Evolutionary conservation across 1,139 yeast species (phyloP).

Genomic region (Blastobotrys aristatus): DNA sequence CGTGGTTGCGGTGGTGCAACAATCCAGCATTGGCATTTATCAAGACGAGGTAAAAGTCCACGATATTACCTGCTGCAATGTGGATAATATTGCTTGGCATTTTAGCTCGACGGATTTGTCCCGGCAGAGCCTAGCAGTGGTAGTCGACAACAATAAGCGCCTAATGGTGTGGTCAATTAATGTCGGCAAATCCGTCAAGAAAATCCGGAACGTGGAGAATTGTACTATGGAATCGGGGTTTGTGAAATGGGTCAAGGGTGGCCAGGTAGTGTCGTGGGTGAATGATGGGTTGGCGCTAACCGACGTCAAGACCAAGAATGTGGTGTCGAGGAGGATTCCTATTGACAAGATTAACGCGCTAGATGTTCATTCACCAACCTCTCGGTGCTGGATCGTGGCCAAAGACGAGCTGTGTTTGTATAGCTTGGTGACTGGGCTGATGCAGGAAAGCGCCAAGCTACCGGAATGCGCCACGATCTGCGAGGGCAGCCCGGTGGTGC

Average conservation of each 20-base stretch:
- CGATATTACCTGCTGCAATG: not conserved
- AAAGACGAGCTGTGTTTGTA: slow-evolving; percentile 7
- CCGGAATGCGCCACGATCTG: slow-evolving; percentile 9
- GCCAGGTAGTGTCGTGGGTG: slow-evolving; percentile 2
- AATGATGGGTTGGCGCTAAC: not conserved
- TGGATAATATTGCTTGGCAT: slow-evolving; percentile 9
- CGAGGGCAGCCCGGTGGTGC: slow-evolving; percentile 5
- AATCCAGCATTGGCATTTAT: not conserved
- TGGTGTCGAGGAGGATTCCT: not conserved
- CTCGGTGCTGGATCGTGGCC: slow-evolving; percentile 8
- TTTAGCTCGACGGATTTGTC: slow-evolving; percentile 5
- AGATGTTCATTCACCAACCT: slow-evolving; percentile 5
- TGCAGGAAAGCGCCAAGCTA: slow-evolving; percentile 8
- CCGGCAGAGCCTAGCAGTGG: slow-evolving; percentile 6
- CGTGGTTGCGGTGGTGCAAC: slow-evolving; percentile 2
- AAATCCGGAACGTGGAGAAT: slow-evolving; percentile 1
- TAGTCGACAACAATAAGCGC: not conserved
- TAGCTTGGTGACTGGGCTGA: not conserved
- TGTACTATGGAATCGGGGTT: not conserved
- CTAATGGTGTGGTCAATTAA: slow-evolving; percentile 10
- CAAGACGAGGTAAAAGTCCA: slow-evolving; percentile 1
- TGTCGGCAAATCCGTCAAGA: slow-evolving; percentile 2
- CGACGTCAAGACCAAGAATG: slow-evolving; percentile 10
- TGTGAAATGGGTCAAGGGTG: slow-evolving; percentile 12
- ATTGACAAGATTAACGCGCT: not conserved